Evolutionary conservation across 768 basidiomycete genomes (phyloP), one percentile per base, ranked within the genome.

Genomic region (Boletellus ananiceps): DNA sequence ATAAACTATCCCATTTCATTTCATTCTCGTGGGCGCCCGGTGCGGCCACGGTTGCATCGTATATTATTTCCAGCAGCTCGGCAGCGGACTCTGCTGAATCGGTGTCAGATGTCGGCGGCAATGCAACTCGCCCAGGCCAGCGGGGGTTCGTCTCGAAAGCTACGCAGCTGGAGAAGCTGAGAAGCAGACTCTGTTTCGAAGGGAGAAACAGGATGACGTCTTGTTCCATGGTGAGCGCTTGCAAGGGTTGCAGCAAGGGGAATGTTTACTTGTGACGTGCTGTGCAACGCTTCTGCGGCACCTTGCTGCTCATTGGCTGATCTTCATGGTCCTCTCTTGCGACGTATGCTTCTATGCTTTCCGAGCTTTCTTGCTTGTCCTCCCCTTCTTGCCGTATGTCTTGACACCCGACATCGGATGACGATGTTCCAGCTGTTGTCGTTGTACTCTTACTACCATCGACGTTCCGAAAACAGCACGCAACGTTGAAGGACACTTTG

Each of bases 111-210:
- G 51, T 46, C 42, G 46, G 51, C 19, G 39, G 40, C 39, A 35
- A 32, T 50, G 40, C 52, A 36, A 56, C 38, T 41, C 36, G 36
- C 56, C 40, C 51, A 40, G 52, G 47, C 40, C 54, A 59, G 58
- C 69, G 52, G 67, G 68, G 49, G 50, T 86, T 73, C 60, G 82
- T 86, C 40, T 74, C 82, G 23, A 83, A 77, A 62, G 77, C 83
- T 58, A 76, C 71, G 55, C 88, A 91, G 64, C 64, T 90, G 57
- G 77, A 79, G 62, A 81, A 77, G 67, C 67, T 90, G 57, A 75
- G 73, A 62, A 59, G 65, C 29, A 78, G 82, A 55, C 67, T 90
- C 62, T 71, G 76, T 57, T 61, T 67, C 31, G 72, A 75, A 50
- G 52, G 42, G 50, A 49, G 52, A 18, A 44, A 44, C 12, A 63